phyloP scores from a whole-genome alignment of 78 protist genomes.

The Corallochytrium limacisporum region DNA sequence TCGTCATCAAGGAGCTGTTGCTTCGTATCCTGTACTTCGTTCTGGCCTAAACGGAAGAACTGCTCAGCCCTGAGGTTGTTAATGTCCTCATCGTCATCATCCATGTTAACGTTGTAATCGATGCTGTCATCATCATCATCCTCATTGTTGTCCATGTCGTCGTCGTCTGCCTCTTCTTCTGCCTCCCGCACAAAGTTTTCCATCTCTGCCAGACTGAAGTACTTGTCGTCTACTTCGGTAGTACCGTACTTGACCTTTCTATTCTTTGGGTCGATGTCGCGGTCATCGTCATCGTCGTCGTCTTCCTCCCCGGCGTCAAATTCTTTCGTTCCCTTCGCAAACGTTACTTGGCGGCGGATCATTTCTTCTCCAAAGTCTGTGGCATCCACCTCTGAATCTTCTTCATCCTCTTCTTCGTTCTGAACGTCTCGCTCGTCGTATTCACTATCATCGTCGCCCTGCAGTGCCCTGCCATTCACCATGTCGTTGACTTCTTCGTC shows the following conservation, averaged over 20 bases:
- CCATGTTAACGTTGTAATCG: neutral
- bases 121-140: neutral
- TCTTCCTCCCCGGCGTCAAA: neutral
- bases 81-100: neutral
- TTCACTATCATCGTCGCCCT: neutral
- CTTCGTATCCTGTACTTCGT: neutral
- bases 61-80: neutral
- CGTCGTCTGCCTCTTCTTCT: too few species aligned
- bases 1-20: neutral
- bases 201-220: conserved; percentile 3
- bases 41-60: too few species aligned
- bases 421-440: too few species aligned
- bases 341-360: too few species aligned
- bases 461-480: too few species aligned
- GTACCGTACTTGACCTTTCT: too few species aligned
- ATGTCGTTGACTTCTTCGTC: too few species aligned
- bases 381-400: too few species aligned
- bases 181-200: neutral
- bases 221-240: conserved; percentile 1
- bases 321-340: neutral
- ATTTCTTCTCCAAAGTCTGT: too few species aligned
- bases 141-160: neutral
- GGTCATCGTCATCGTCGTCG: too few species aligned
- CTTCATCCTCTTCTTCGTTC: neutral
- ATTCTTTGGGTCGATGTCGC: too few species aligned